A percentile compares a stretch with the other conserved stretches of the same genome.
Conservation (phyloP, 495 filamentous ascomycete genomes). For the Neurospora sp. region DNA sequence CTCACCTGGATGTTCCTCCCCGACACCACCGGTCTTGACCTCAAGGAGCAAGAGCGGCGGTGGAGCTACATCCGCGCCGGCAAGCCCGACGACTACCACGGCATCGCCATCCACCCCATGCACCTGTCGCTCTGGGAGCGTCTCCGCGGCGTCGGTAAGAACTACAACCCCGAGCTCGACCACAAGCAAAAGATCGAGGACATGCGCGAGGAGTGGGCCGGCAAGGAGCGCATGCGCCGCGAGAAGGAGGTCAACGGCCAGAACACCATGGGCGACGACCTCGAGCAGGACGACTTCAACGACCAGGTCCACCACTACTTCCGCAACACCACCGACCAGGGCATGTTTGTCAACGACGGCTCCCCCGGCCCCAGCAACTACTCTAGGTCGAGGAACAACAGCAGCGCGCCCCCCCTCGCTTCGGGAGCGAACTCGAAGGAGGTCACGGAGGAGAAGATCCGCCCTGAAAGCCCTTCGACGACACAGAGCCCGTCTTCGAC, state of each 20-base stretch:
- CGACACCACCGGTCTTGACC: slow-evolving; percentile 83
- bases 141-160: slow-evolving; percentile 54
- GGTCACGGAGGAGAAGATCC: background rate
- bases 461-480: background rate
- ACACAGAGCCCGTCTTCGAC: background rate
- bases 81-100: slow-evolving; percentile 70
- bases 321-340: slow-evolving; percentile 11
- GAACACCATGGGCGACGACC: slow-evolving; percentile 8
- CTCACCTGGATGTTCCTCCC: slow-evolving; percentile 74
- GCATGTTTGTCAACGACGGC: background rate
- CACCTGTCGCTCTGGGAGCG: slow-evolving; percentile 80
- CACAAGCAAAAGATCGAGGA: slow-evolving; percentile 71
- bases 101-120: slow-evolving; percentile 74
- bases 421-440: slow-evolving; percentile 1
- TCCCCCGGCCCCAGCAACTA: background rate
- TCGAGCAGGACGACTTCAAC: slow-evolving; percentile 31
- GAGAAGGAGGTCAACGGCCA: slow-evolving; percentile 16
- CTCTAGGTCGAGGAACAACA: background rate
- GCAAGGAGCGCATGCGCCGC: slow-evolving; percentile 19
- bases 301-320: slow-evolving; percentile 35
- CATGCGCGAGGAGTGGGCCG: slow-evolving; percentile 44
- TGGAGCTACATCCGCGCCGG: slow-evolving; percentile 72
- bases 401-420: background rate
- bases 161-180: slow-evolving; percentile 71
- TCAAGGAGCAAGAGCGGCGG: slow-evolving; percentile 88